phyloP scores from a whole-genome alignment of 352 stramenopile genomes.

The Globisporangium spiculum region DNA sequence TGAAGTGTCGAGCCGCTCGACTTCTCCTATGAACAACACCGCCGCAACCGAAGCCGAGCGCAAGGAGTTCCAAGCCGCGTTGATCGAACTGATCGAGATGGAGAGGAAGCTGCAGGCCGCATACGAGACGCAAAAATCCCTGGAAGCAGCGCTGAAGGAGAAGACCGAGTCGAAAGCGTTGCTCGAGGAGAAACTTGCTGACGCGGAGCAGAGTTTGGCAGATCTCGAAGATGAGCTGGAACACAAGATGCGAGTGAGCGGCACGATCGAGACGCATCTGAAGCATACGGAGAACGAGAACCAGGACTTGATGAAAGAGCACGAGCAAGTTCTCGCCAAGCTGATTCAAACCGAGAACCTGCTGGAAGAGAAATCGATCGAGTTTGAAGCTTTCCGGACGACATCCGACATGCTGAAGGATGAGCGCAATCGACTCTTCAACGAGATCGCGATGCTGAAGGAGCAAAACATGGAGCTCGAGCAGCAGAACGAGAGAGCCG shows the following conservation, averaged over 20 bases:
- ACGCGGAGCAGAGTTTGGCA: slow-evolving; percentile 45
- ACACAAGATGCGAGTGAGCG: slow-evolving; percentile 52
- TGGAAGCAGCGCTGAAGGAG: slow-evolving; percentile 53
- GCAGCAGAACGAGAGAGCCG: slow-evolving; percentile 38
- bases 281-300: slow-evolving; percentile 42
- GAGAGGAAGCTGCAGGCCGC: slow-evolving; percentile 60
- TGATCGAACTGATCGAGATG: slow-evolving; percentile 71
- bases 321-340: slow-evolving; percentile 42
- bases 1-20: slow-evolving; percentile 36
- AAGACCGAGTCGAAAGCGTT: slow-evolving; percentile 40
- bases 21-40: slow-evolving; percentile 20
- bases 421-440: slow-evolving; percentile 47
- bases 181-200: slow-evolving; percentile 44
- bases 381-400: slow-evolving; percentile 56
- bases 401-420: slow-evolving; percentile 64
- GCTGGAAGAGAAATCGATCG: slow-evolving; percentile 63
- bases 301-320: slow-evolving; percentile 43
- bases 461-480: slow-evolving; percentile 43
- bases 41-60: slow-evolving; percentile 45
- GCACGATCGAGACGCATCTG: slow-evolving; percentile 49
- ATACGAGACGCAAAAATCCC: slow-evolving; percentile 53
- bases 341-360: slow-evolving; percentile 43
- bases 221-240: slow-evolving; percentile 53
- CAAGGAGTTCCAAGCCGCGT: slow-evolving; percentile 52
- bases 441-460: slow-evolving; percentile 54